These are phyloP conservation scores for Tanacetum coccineum DNA, from an alignment of 129 eudicot species.

Conservation along the genomic window DNA sequence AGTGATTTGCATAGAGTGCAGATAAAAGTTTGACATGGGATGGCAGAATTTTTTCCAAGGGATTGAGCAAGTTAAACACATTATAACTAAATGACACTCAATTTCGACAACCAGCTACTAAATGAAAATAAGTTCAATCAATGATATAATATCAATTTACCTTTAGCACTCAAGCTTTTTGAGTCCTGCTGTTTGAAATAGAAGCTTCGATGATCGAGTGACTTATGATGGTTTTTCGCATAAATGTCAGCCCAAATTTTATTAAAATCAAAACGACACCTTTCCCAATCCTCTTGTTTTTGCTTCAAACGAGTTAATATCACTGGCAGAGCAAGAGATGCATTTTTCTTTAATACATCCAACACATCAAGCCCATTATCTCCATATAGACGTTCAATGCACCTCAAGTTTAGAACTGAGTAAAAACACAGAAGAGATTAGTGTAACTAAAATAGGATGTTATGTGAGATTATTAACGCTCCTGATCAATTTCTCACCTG, in stretches of 20 bases:
- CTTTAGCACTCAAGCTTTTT: constrained; percentile 90
- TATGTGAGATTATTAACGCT: background rate
- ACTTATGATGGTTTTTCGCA: constrained; percentile 89
- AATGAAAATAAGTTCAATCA: too few relatives aligned
- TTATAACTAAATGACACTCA: too few relatives aligned
- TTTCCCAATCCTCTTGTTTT: constrained; percentile 97
- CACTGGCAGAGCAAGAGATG: constrained; percentile 86
- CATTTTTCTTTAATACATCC: constrained; percentile 87
- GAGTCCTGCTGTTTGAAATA: constrained; percentile 97
- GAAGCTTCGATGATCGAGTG: constrained; percentile 97
- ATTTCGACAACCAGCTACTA: too few relatives aligned
- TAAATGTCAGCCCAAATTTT: constrained; percentile 93
- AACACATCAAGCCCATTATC: constrained; percentile 96
- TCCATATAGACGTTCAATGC: constrained; percentile 96
- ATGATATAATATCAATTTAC: constrained; percentile 27
- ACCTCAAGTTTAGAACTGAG: constrained; percentile 73
- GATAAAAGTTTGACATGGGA: too few relatives aligned
- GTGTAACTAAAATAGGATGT: too few relatives aligned
- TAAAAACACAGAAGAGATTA: background rate
- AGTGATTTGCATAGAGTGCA: too few relatives aligned
- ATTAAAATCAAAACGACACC: constrained; percentile 86
- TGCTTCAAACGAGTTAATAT: constrained; percentile 91
- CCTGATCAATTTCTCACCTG: constrained; percentile 45
- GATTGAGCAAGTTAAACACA: too few relatives aligned
- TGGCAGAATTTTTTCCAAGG: too few relatives aligned